phyloP scores from a whole-genome alignment of 2,329 filamentous ascomycete genomes.

The Fusarium graminum region DNA sequence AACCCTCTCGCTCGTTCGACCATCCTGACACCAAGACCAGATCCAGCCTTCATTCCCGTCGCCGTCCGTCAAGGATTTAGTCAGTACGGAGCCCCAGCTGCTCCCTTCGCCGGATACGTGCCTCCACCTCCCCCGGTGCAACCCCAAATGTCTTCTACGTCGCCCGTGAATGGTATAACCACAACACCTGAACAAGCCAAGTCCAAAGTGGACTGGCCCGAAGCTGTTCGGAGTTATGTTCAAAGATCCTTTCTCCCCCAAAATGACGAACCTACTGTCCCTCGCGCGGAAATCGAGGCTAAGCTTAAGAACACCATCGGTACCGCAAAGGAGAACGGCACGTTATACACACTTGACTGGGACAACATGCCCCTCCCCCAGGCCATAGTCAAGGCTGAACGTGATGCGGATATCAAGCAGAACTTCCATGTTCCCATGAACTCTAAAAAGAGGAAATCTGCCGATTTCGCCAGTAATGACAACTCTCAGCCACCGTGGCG shows the following conservation, averaged over 20 bases:
- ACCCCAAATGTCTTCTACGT: slow-evolving; percentile 44
- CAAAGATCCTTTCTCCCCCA: slow-evolving; percentile 86
- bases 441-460: slow-evolving; percentile 86
- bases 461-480: slow-evolving; percentile 69
- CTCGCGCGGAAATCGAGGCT: slow-evolving; percentile 79
- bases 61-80: slow-evolving; percentile 72
- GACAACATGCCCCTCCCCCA: slow-evolving; percentile 85
- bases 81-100: slow-evolving; percentile 58
- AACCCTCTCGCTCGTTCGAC: not conserved
- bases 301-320: slow-evolving; percentile 91
- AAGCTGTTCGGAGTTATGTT: slow-evolving; percentile 88
- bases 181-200: slow-evolving; percentile 55
- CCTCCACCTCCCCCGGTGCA: slow-evolving; percentile 48
- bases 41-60: slow-evolving; percentile 71
- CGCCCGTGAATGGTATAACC: slow-evolving; percentile 49
- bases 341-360: slow-evolving; percentile 85
- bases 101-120: slow-evolving; percentile 52
- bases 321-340: slow-evolving; percentile 79
- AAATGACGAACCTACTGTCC: slow-evolving; percentile 74
- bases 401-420: slow-evolving; percentile 62
- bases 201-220: slow-evolving; percentile 82
- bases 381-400: slow-evolving; percentile 81
- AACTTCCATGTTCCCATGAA: slow-evolving; percentile 51
- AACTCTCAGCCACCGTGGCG: slow-evolving; percentile 77
- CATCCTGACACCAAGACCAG: slow-evolving; percentile 50